Evolutionary conservation across 2,329 filamentous ascomycete species (phyloP).

Genomic region (Chrysoporthe puriensis): DNA sequence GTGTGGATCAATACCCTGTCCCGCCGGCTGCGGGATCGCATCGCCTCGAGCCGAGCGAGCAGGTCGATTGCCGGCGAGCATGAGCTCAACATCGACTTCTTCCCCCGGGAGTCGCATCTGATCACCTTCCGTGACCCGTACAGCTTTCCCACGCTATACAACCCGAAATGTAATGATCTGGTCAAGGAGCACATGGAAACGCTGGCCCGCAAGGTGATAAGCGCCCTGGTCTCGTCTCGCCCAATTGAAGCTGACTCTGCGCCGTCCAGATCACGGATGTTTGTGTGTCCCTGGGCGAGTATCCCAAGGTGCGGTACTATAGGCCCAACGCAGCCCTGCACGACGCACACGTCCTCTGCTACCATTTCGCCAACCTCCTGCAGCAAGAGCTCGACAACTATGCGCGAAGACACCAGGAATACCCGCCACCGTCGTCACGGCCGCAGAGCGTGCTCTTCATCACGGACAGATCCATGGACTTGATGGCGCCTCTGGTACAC

Average conservation of each 20-base stretch:
- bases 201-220: conserved; percentile 79
- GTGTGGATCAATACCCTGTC: conserved; percentile 84
- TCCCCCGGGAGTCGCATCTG: conserved; percentile 86
- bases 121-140: conserved; percentile 92
- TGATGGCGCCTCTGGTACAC: conserved; percentile 84
- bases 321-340: conserved; percentile 74
- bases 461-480: conserved; percentile 90
- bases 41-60: conserved; percentile 63
- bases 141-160: conserved; percentile 92
- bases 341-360: conserved; percentile 85
- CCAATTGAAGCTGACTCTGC: conserved; percentile 28
- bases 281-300: conserved; percentile 91
- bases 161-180: conserved; percentile 84
- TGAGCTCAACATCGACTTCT: conserved; percentile 86
- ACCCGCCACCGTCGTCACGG: conserved; percentile 76
- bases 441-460: conserved; percentile 85
- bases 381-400: conserved; percentile 92
- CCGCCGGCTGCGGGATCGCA: conserved; percentile 69
- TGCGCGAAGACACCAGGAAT: conserved; percentile 80
- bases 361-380: conserved; percentile 86
- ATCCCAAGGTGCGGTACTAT: conserved; percentile 92
- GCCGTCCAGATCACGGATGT: conserved; percentile 72
- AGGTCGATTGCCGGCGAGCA: conserved; percentile 73
- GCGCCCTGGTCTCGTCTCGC: conserved; percentile 17
- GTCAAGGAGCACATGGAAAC: conserved; percentile 82